Evolutionary conservation across 805 yeast species (phyloP), one percentile per base, ranked within the genome.

Genomic region (Candida saitoana): DNA sequence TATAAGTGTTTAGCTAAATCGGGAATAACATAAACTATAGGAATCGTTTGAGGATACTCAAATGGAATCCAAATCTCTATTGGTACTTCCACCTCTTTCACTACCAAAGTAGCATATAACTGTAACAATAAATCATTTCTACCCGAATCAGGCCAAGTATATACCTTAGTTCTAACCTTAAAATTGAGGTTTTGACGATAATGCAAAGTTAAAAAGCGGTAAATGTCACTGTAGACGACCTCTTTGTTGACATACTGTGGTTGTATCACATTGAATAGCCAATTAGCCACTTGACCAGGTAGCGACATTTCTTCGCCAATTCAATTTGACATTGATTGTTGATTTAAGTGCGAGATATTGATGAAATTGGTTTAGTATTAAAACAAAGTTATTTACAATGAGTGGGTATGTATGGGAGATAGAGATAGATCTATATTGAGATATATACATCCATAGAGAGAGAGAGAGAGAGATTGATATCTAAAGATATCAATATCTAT

Each of bases 21-120:
- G 2, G 83, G 80, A 16, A 74, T 69, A 8, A 89, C 76, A 54
- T 70, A 84, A 0, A 79, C 73, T n/a, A 79, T 51, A 0, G 97
- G 97, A 1, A 82, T 72, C 2, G 63, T 67, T 29, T 52, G 51
- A 0, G 96, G 96, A 49, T 85, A 89, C 18, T 70, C 67, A 19
- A 73, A 71, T 0, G 96, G 95, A 4, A 90, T 54, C 95, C 96
- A 88, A 3, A 89, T 59, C 41, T 79, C 80, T 9, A 88, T 52
- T 0, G 89, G 90, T 11, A 62, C 59, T 3, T 42, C 39, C 6
- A 48, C 36, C 0, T 50, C 51, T 3, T 49, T 56, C 1, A 55
- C 41, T 2, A 73, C 72, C 3, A 82, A 49, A 0, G 72, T 62
- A 0, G 96, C 96, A 49, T 73, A 73, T 2, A 90, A 46, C 45